Conservation (phyloP, 768 basidiomycete genomes). For the Saitozyma podzolica region DNA sequence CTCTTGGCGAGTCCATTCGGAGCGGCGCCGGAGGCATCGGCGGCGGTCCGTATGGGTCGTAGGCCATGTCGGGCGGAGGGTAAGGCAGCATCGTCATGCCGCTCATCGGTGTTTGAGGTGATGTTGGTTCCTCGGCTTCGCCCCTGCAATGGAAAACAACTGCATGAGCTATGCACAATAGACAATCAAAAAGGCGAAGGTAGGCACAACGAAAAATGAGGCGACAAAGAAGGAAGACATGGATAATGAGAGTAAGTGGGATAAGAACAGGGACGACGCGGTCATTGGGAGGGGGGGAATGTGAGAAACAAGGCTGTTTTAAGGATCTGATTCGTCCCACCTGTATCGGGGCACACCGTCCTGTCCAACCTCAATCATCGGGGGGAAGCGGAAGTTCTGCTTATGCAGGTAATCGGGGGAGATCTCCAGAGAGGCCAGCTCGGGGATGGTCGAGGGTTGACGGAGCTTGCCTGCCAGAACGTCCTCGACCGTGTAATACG, state of each 20-base stretch:
- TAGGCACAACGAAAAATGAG: too few relatives aligned
- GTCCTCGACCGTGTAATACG: constrained; percentile 91
- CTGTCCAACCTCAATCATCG: constrained; percentile 78
- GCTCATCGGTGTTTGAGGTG: constrained; percentile 11
- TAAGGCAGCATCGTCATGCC: constrained; percentile 14
- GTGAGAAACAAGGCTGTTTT: neutral
- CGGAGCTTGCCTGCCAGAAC: constrained; percentile 84
- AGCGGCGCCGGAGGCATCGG: too few relatives aligned
- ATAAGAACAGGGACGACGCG: neutral
- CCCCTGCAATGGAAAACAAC: neutral
- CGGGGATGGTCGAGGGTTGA: constrained; percentile 81
- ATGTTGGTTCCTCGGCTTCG: constrained; percentile 3
- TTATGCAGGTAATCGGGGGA: constrained; percentile 83
- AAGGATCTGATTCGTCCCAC: constrained; percentile 17
- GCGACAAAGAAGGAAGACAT: neutral
- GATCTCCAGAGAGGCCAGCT: constrained; percentile 82
- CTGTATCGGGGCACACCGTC: constrained; percentile 79
- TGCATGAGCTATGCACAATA: too few relatives aligned
- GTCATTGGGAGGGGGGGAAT: neutral
- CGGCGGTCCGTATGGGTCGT: constrained; percentile 13
- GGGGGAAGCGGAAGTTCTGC: constrained; percentile 86
- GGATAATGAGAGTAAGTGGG: neutral
- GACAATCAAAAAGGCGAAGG: too few relatives aligned
- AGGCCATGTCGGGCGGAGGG: constrained; percentile 4
- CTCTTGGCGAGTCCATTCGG: too few relatives aligned